Conservation (phyloP, 345 rosid species). For the Psidium friedrichsthalianum region DNA sequence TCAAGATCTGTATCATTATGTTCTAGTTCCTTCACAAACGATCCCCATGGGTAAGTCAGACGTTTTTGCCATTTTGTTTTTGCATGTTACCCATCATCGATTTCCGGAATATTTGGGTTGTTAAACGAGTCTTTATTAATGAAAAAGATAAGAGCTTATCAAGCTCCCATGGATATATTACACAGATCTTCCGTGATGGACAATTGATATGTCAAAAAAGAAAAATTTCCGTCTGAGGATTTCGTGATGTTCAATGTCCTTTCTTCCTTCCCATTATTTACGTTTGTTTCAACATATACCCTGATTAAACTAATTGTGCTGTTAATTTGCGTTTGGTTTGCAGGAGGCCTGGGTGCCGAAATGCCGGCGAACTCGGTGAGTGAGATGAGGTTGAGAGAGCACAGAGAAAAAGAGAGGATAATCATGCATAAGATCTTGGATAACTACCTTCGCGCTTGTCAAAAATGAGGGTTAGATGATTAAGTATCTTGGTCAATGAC, state of each 20-base stretch:
- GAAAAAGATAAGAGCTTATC: not conserved
- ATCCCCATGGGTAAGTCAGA: not conserved
- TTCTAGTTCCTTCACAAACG: not conserved
- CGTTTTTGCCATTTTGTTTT: not conserved
- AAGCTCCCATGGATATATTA: not conserved
- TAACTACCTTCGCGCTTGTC: not conserved
- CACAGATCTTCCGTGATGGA: not conserved
- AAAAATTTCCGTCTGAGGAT: not conserved
- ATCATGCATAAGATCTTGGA: not conserved
- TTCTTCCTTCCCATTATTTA: too few relatives aligned
- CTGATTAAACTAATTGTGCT: not conserved
- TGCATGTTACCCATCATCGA: not conserved
- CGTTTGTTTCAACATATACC: too few relatives aligned
- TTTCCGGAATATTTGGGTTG: not conserved
- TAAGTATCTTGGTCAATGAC: not conserved
- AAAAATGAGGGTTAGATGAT: not conserved
- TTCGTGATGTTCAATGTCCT: not conserved
- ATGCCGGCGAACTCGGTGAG: not conserved
- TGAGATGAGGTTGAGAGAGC: not conserved
- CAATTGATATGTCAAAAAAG: not conserved
- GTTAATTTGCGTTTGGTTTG: not conserved
- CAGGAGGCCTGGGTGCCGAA: not conserved
- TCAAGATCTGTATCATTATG: conserved; percentile 1
- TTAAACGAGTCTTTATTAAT: not conserved
- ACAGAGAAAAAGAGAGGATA: not conserved